A percentile compares a stretch with the other conserved stretches of the same genome.
These are phyloP conservation scores for Cocos nucifera DNA, from an alignment of 176 grass and related monocot genomes.

Conservation along the genomic window DNA sequence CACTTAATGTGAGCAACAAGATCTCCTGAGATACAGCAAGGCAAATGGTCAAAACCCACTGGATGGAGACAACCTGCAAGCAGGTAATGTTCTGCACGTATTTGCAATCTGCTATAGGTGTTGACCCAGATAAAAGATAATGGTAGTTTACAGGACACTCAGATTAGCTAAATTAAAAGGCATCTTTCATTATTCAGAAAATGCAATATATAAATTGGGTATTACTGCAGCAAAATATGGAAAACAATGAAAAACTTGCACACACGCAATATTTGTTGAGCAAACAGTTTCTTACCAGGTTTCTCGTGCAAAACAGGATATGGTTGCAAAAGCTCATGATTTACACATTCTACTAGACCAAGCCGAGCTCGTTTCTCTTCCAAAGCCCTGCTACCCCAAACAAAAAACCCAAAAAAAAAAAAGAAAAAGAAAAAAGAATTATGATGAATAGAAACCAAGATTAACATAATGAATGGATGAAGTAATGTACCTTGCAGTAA, in stretches of 20 bases:
- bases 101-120: too few relatives aligned
- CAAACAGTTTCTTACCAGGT: slow-evolving; percentile 40
- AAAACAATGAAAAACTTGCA: too few relatives aligned
- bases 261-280: too few relatives aligned
- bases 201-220: too few relatives aligned
- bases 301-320: slow-evolving; percentile 98
- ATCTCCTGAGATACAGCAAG: slow-evolving; percentile 48
- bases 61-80: too few relatives aligned
- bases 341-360: slow-evolving; percentile 94
- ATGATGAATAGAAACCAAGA: neutral
- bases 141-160: too few relatives aligned
- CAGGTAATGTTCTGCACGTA: too few relatives aligned
- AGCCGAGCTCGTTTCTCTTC: slow-evolving; percentile 93
- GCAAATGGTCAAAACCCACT: too few relatives aligned
- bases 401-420: neutral
- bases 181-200: too few relatives aligned
- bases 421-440: neutral
- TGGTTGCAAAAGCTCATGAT: slow-evolving; percentile 95
- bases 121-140: too few relatives aligned
- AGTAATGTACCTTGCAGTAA: slow-evolving; percentile 64
- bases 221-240: too few relatives aligned
- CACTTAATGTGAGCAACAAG: slow-evolving; percentile 97
- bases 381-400: slow-evolving; percentile 40
- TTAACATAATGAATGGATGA: neutral
- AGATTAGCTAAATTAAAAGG: too few relatives aligned